phyloP scores from a whole-genome alignment of 805 yeast species.

The Vanderwaltozyma polyspora region DNA sequence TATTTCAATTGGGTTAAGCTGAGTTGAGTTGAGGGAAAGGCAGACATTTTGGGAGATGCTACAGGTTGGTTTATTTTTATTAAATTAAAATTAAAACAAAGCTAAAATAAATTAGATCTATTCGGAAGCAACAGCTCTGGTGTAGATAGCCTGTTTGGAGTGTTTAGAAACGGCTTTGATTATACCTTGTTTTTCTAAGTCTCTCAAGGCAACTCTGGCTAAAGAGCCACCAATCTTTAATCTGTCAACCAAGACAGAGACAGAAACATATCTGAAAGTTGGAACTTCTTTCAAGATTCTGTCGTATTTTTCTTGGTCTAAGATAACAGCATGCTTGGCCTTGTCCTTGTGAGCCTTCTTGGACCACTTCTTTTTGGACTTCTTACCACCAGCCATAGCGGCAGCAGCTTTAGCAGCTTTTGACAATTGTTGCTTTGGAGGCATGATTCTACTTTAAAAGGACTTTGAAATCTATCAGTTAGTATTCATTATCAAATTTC shows the following conservation, averaged over 20 bases:
- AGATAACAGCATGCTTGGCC: constrained; percentile 95
- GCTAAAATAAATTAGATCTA: too few relatives aligned
- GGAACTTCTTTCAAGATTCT: constrained; percentile 98
- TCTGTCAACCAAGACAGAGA: constrained; percentile 97
- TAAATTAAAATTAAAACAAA: too few relatives aligned
- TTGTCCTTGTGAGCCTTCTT: constrained; percentile 99
- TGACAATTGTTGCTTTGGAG: constrained; percentile 98
- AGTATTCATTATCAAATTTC: too few relatives aligned
- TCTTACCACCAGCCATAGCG: constrained; percentile 99
- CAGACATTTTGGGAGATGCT: too few relatives aligned
- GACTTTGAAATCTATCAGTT: too few relatives aligned
- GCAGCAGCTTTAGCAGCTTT: constrained; percentile 99
- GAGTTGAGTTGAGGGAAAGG: too few relatives aligned
- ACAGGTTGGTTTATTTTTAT: too few relatives aligned
- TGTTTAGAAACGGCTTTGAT: constrained; percentile 90
- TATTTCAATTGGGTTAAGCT: too few relatives aligned
- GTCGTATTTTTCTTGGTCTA: constrained; percentile 98
- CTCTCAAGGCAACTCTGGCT: constrained; percentile 96
- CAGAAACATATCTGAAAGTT: constrained; percentile 96
- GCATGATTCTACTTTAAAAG: too few relatives aligned
- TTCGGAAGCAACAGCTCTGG: constrained; percentile 62
- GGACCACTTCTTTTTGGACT: constrained; percentile 99
- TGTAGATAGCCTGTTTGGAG: constrained; percentile 95
- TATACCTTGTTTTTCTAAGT: constrained; percentile 89
- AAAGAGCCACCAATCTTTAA: constrained; percentile 97